Evolutionary conservation across 768 basidiomycete species (phyloP).

Genomic region (Agaricus subrufescens): DNA sequence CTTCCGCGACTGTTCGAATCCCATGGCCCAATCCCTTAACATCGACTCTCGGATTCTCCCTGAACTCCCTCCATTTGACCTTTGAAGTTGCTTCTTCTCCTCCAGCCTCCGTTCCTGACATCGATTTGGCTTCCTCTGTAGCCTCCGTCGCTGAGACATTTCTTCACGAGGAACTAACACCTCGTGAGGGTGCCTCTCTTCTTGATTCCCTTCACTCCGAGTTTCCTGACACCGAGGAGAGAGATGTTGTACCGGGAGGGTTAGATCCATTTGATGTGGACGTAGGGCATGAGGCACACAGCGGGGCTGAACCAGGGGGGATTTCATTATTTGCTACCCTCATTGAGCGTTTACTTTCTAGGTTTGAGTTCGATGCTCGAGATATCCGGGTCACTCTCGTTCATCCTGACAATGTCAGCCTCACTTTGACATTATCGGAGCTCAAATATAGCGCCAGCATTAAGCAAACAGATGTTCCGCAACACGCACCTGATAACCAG

Average conservation of each 20-base stretch:
- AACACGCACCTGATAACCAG: slow-evolving; percentile 5
- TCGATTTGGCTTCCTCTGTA: slow-evolving; percentile 72
- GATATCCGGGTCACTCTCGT: slow-evolving; percentile 67
- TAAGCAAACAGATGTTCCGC: slow-evolving; percentile 4
- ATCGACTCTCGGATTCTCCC: slow-evolving; percentile 63
- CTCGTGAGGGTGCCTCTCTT: slow-evolving; percentile 65
- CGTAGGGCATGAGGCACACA: slow-evolving; percentile 31
- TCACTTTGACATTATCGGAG: slow-evolving; percentile 55
- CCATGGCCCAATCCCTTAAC: slow-evolving; percentile 85
- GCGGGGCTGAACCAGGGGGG: slow-evolving; percentile 62
- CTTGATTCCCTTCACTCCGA: slow-evolving; percentile 59
- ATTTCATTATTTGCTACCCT: slow-evolving; percentile 78
- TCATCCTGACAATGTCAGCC: slow-evolving; percentile 56
- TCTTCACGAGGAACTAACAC: slow-evolving; percentile 74
- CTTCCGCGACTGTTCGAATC: slow-evolving; percentile 70
- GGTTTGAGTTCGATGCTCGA: slow-evolving; percentile 71
- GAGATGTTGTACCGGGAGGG: slow-evolving; percentile 61
- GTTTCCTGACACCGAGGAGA: slow-evolving; percentile 25
- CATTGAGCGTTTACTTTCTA: slow-evolving; percentile 72
- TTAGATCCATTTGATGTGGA: slow-evolving; percentile 47
- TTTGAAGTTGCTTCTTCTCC: slow-evolving; percentile 37
- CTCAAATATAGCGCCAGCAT: slow-evolving; percentile 54
- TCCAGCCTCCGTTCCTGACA: slow-evolving; percentile 15
- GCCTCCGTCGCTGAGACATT: slow-evolving; percentile 83
- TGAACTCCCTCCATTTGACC: slow-evolving; percentile 68